Evolutionary conservation across 73 alveolate genomes (phyloP), one percentile per base, ranked within the genome.

Genomic region (Durusdinium trenchii): DNA sequence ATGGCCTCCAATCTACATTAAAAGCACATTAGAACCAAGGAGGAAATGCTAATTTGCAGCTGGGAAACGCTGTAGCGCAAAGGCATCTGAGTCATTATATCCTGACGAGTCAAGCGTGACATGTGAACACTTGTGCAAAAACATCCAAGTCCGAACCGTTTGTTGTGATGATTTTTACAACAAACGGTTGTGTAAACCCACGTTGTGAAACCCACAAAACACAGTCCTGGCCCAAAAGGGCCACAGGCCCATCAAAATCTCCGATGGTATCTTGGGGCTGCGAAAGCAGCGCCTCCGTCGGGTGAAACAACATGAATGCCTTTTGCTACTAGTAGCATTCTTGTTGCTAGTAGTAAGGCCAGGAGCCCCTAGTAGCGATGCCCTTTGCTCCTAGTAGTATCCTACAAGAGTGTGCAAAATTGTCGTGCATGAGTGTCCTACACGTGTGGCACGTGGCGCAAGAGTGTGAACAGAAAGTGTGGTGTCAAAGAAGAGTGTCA

Each of bases 261-360:
- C 98, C 98, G 76, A 91, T 91, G 89, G 98, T 91, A 35, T 91
- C 98, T 91, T 91, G 98, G 43, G 98, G 98, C 89, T 91, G 98
- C 64, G 98, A 91, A 16, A 91, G 98, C 89, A 91, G 90, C 89
- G 84, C 98, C 98, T 91, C 20, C 90, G 43, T 18, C 90, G 28
- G 43, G 6, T 16, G n/a, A n/a, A n/a, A n/a, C n/a, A n/a, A n/a
- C n/a, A n/a, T n/a, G n/a, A n/a, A n/a, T n/a, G n/a, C n/a, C n/a
- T n/a, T n/a, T n/a, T n/a, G n/a, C n/a, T n/a, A n/a, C n/a, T n/a
- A n/a, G n/a, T n/a, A n/a, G n/a, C n/a, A n/a, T n/a, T n/a, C n/a
- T n/a, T n/a, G n/a, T n/a, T n/a, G n/a, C n/a, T n/a, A n/a, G n/a
- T n/a, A n/a, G n/a, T n/a, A n/a, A n/a, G n/a, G n/a, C n/a, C n/a